phyloP scores from a whole-genome alignment of 2,329 filamentous ascomycete species.

The Diplodia corticola region DNA sequence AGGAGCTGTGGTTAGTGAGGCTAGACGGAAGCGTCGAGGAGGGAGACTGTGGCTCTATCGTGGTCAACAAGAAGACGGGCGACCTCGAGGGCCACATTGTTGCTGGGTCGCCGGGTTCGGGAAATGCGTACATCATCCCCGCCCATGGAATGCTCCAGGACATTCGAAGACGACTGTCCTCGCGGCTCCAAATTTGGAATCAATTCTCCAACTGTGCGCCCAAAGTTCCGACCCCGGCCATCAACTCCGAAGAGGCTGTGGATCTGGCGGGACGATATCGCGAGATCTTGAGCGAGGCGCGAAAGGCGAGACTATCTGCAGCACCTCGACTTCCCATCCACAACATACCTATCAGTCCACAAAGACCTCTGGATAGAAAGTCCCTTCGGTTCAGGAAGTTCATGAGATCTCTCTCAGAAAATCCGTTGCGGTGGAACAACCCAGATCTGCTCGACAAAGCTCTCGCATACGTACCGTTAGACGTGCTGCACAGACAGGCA shows the following conservation, averaged over 20 bases:
- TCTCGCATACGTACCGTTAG: slow-evolving; percentile 80
- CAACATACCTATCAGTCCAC: slow-evolving; percentile 69
- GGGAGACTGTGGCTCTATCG: slow-evolving; percentile 29
- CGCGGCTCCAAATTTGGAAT: not conserved
- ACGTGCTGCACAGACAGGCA: slow-evolving; percentile 88
- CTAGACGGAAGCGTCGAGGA: slow-evolving; percentile 19
- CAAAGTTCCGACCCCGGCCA: not conserved
- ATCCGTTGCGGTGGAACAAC: slow-evolving; percentile 93
- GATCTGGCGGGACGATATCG: not conserved
- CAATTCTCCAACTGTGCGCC: not conserved
- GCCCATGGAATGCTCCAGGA: slow-evolving; percentile 2
- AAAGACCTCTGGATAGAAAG: slow-evolving; percentile 61
- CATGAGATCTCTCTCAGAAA: slow-evolving; percentile 81
- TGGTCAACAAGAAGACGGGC: slow-evolving; percentile 20
- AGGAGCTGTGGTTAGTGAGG: slow-evolving; percentile 25
- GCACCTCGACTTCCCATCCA: slow-evolving; percentile 39
- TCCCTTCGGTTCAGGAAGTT: slow-evolving; percentile 62
- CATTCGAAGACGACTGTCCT: not conserved
- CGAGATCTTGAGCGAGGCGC: not conserved
- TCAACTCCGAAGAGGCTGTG: not conserved
- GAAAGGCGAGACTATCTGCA: not conserved
- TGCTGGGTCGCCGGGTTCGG: slow-evolving; percentile 22
- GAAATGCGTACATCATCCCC: slow-evolving; percentile 26
- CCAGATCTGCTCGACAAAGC: slow-evolving; percentile 92
- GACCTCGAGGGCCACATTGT: slow-evolving; percentile 28